Base-by-base conservation (phyloP, 2,329 filamentous ascomycete genomes). In the Aspergillus floridensis region DNA sequence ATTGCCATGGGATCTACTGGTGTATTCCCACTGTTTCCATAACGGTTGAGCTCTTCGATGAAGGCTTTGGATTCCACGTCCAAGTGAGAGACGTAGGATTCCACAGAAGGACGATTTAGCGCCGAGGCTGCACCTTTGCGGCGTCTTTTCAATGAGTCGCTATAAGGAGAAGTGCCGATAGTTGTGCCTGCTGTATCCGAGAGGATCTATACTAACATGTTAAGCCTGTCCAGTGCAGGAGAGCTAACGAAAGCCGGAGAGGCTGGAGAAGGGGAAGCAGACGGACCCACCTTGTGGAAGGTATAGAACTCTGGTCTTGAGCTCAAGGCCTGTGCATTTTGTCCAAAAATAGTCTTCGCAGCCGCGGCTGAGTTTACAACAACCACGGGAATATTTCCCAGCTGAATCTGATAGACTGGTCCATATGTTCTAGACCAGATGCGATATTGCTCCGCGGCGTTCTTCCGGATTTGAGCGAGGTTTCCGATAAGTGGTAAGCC, bases 121-220 rank as follows among this genome's bases (percentile, higher is more conserved):
- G 87, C 86, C 3, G 84, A 84, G 0, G 86, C 86, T 1, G 86
- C 86, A 16, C 85, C 86, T 70, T 89, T 89, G 59, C 86, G 80
- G 35, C 86, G 78, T 5, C 85, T 78, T 70, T 88, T 89, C 29
- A 88, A 73, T 0, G 83, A 86, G 3, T 89, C 86, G 56, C 82
- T 86, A 68, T 87, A 89, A 0, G 87, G 87, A 0, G 84, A 86
- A 0, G 87, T 89, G 0, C 87, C 87, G 58, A 89, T 88, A 0
- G 87, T 89, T 0, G 86, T 88, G 5, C 86, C 86, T 1, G 86
- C 83, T 0, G 86, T 88, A 48, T 87, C 85, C 2, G 84, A 87
- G 2, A 88, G 77, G 2, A 88, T 82, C 83, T 86, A 50, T 6
- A 21, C 44, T 31, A 2, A 5, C 51, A 7, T 11, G 51, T 60